Conservation (phyloP, 2,329 filamentous ascomycete species). For the Neonectria punicea region DNA sequence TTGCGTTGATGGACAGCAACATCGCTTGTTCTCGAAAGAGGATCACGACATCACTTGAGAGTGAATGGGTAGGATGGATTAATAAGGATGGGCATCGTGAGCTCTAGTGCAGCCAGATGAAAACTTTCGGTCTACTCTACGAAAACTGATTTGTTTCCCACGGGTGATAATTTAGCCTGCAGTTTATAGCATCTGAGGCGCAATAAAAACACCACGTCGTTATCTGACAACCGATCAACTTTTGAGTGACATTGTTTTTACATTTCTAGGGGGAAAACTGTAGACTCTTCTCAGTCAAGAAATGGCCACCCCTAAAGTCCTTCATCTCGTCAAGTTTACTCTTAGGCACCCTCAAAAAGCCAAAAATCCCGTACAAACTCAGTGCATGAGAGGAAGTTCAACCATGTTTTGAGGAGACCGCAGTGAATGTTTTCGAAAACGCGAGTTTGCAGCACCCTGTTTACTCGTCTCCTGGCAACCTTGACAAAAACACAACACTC, state of each 20-base stretch:
- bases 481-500: neutral
- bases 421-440: neutral
- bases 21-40: neutral
- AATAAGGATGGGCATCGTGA: neutral
- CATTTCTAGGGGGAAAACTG: neutral
- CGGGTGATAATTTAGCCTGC: neutral
- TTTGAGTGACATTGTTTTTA: neutral
- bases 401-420: neutral
- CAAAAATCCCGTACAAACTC: no score
- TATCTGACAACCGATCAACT: neutral
- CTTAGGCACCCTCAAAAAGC: neutral
- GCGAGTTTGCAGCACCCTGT: neutral
- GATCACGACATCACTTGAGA: neutral
- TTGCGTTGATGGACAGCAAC: neutral
- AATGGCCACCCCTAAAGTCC: no score
- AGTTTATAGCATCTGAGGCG: conserved; percentile 3
- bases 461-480: neutral
- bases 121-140: neutral
- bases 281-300: neutral
- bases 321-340: neutral
- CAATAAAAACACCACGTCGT: conserved; percentile 1
- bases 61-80: no score
- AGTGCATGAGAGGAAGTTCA: no score
- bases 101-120: neutral
- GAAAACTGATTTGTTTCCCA: neutral